Conservation (phyloP, 1,284 basidiomycete species). For the Erythrobasidium hasegawianum region DNA sequence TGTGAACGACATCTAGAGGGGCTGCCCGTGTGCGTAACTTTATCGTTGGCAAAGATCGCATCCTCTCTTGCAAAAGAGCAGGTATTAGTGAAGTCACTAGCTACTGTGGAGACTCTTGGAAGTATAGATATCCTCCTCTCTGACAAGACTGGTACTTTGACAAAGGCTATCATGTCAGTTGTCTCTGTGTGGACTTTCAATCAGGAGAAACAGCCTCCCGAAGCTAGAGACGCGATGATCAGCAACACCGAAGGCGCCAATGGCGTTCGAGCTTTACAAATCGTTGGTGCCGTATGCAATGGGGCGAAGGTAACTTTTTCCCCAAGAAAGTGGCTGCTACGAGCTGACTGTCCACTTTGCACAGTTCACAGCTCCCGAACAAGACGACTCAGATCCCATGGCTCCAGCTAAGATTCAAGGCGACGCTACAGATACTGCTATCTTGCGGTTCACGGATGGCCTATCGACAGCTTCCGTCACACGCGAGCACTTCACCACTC, state of each 20-base stretch:
- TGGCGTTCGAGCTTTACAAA: conserved; percentile 51
- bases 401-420: conserved; percentile 57
- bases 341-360: not conserved
- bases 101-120: conserved; percentile 63
- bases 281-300: conserved; percentile 60
- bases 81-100: conserved; percentile 60
- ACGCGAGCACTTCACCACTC: conserved; percentile 49
- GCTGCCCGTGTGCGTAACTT: conserved; percentile 52
- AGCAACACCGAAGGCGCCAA: conserved; percentile 31
- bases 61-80: conserved; percentile 55
- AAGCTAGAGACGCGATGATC: conserved; percentile 29
- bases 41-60: conserved; percentile 47
- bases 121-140: not conserved
- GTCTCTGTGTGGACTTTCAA: conserved; percentile 46
- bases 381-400: conserved; percentile 50
- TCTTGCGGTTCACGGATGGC: conserved; percentile 60
- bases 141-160: conserved; percentile 56
- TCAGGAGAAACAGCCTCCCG: conserved; percentile 9
- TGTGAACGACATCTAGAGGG: no score
- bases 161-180: conserved; percentile 52
- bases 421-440: conserved; percentile 60
- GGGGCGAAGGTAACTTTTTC: conserved; percentile 51
- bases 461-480: conserved; percentile 48
- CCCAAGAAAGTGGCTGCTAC: not conserved
- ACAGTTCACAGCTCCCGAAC: conserved; percentile 28